Evolutionary conservation across 495 filamentous ascomycete genomes (phyloP).

Genomic region (Lepraria neglecta): DNA sequence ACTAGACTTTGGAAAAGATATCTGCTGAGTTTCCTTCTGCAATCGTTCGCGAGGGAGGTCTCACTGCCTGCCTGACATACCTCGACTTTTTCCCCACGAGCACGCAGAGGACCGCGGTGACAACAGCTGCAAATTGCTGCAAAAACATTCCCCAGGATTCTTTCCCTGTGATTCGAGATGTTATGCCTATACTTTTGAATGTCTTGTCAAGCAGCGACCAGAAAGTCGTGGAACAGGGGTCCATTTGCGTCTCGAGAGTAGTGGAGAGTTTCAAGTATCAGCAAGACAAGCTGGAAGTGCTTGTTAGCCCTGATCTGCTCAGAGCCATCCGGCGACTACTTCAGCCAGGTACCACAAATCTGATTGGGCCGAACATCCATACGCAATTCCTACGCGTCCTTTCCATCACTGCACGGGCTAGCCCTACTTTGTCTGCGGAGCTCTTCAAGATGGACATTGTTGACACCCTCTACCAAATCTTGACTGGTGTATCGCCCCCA

Average conservation of each 20-base stretch:
- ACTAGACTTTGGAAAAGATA: constrained; percentile 86
- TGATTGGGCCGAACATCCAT: constrained; percentile 92
- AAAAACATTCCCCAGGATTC: constrained; percentile 91
- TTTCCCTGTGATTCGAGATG: constrained; percentile 79
- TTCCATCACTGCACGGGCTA: constrained; percentile 79
- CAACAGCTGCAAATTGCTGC: constrained; percentile 95
- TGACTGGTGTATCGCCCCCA: constrained; percentile 93
- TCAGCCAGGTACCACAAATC: constrained; percentile 88
- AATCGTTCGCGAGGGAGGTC: constrained; percentile 91
- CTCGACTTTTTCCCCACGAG: constrained; percentile 97
- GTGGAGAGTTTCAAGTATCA: constrained; percentile 93
- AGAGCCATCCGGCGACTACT: constrained; percentile 83
- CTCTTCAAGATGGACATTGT: constrained; percentile 96
- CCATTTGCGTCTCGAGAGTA: constrained; percentile 91
- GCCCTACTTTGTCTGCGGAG: constrained; percentile 78
- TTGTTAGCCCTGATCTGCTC: constrained; percentile 80
- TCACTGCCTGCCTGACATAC: constrained; percentile 88
- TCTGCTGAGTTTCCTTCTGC: constrained; percentile 93
- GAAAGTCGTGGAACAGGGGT: constrained; percentile 93
- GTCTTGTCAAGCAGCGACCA: constrained; percentile 90
- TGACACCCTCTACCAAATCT: constrained; percentile 94
- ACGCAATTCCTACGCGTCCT: constrained; percentile 92
- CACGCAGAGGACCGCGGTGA: constrained; percentile 93
- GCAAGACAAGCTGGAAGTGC: constrained; percentile 79
- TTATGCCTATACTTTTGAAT: constrained; percentile 89